Base-by-base conservation (phyloP, 352 stramenopile genomes). In the Thraustochytrium sp. region DNA sequence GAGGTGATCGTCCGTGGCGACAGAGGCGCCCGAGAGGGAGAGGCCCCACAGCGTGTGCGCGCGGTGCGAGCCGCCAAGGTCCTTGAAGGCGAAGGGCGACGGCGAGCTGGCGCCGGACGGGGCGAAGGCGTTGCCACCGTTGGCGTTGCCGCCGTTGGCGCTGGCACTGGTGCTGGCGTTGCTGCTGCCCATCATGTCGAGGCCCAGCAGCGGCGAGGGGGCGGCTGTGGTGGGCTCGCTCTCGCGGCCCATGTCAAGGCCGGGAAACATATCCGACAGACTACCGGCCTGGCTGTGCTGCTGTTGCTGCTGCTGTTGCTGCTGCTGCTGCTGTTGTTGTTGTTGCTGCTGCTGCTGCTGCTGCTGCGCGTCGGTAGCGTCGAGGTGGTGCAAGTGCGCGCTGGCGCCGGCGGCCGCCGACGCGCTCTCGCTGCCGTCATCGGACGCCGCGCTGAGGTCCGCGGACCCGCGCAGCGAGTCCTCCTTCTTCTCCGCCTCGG, bases 221-320 rank as follows among this genome's bases (percentile, higher is more conserved):
- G 46, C 46, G 36, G 59, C 59, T 26, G 36, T 49, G 34, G 59
- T 44, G 1, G 59, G 40, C 18, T 72, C 59, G 59, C 36, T 72
- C n/a, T 72, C 59, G 59, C 40, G 59, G 16, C 59, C 59, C 26
- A 72, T 72, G n/a, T 72, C 59, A 49, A 72, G 59, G 59, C 59
- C 59, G 26, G 59, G 40, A 31, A 72, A 72, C 9, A 72, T 31
- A 26, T 72, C 59, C 26, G 42, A n/a, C n/a, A n/a, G n/a, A n/a
- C n/a, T n/a, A n/a, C n/a, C n/a, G n/a, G n/a, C n/a, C n/a, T n/a
- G n/a, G n/a, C n/a, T n/a, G n/a, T n/a, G n/a, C n/a, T n/a, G n/a
- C n/a, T n/a, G n/a, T n/a, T n/a, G n/a, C n/a, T n/a, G n/a, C n/a
- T n/a, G n/a, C n/a, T n/a, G n/a, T n/a, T n/a, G n/a, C n/a, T n/a